These are phyloP conservation scores for Rhizopus sp. DNA, from an alignment of 371 early-diverging fungal species.

Conservation along the genomic window DNA sequence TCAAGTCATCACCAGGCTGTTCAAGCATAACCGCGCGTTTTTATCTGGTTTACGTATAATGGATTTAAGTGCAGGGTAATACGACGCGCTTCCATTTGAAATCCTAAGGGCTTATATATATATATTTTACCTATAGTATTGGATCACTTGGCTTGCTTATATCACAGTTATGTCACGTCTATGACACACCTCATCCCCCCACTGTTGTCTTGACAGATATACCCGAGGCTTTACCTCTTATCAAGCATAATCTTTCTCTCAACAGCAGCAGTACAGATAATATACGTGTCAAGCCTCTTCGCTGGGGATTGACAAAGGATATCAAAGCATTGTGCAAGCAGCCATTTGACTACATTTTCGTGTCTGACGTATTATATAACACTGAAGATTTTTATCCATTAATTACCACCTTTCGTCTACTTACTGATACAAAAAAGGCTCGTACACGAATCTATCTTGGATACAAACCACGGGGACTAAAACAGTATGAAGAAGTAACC, in stretches of 20 bases:
- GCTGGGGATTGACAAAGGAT: slow-evolving; percentile 34
- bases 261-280: slow-evolving; percentile 22
- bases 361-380: slow-evolving; percentile 62
- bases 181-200: slow-evolving; percentile 1
- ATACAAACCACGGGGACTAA: slow-evolving; percentile 43
- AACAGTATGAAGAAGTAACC: slow-evolving; percentile 20
- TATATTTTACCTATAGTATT: slow-evolving; percentile 15
- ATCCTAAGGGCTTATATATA: slow-evolving; percentile 35
- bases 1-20: slow-evolving; percentile 38
- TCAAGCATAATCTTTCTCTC: slow-evolving; percentile 29
- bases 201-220: slow-evolving; percentile 44
- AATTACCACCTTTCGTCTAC: slow-evolving; percentile 41
- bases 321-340: slow-evolving; percentile 13
- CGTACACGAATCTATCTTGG: slow-evolving; percentile 41
- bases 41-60: slow-evolving; percentile 28
- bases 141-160: slow-evolving; percentile 28
- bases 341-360: slow-evolving; percentile 48
- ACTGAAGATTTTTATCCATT: slow-evolving; percentile 36
- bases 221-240: slow-evolving; percentile 41
- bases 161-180: slow-evolving; percentile 11
- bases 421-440: slow-evolving; percentile 24
- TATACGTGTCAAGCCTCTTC: slow-evolving; percentile 25
- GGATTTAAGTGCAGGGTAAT: slow-evolving; percentile 53
- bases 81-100: neutral
- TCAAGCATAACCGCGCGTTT: slow-evolving; percentile 24